Evolutionary conservation across 345 rosid species (phyloP).

Genomic region (Dimocarpus longan): DNA sequence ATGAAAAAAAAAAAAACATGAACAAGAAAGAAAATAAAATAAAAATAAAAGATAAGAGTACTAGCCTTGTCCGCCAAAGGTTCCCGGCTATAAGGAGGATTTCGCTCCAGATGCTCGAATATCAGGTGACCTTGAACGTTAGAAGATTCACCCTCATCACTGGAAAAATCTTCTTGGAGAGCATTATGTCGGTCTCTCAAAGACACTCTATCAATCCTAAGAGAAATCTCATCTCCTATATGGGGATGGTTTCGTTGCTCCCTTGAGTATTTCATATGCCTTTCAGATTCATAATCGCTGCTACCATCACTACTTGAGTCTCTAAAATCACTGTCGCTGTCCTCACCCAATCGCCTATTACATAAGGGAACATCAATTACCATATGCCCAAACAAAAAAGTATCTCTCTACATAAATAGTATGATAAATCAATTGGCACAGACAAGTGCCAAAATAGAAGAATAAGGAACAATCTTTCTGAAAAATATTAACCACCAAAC

Average conservation of each 20-base stretch:
- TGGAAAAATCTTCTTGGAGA: constrained; percentile 54
- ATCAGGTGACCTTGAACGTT: constrained; percentile 53
- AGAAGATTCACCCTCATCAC: constrained; percentile 73
- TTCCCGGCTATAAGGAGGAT: constrained; percentile 79
- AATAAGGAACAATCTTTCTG: not conserved
- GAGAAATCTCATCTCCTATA: constrained; percentile 30
- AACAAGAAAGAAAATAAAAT: not conserved
- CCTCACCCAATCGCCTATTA: constrained; percentile 56
- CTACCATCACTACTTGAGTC: constrained; percentile 81
- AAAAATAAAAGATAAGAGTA: constrained; percentile 13
- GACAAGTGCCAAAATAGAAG: no score
- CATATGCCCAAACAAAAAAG: not conserved
- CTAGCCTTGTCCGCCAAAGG: constrained; percentile 93
- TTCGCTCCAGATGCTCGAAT: constrained; percentile 78
- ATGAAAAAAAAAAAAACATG: not conserved
- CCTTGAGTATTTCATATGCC: constrained; percentile 35
- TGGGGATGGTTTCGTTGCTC: constrained; percentile 28
- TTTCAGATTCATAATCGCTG: constrained; percentile 69
- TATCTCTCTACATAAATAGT: no score
- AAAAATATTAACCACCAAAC: no score
- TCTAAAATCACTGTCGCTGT: constrained; percentile 73
- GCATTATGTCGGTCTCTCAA: constrained; percentile 45
- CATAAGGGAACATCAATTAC: constrained; percentile 8
- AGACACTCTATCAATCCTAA: constrained; percentile 48
- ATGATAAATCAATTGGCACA: no score